Conservation (phyloP, 2,329 filamentous ascomycete species). For the Tolypocladium guangdongense region DNA sequence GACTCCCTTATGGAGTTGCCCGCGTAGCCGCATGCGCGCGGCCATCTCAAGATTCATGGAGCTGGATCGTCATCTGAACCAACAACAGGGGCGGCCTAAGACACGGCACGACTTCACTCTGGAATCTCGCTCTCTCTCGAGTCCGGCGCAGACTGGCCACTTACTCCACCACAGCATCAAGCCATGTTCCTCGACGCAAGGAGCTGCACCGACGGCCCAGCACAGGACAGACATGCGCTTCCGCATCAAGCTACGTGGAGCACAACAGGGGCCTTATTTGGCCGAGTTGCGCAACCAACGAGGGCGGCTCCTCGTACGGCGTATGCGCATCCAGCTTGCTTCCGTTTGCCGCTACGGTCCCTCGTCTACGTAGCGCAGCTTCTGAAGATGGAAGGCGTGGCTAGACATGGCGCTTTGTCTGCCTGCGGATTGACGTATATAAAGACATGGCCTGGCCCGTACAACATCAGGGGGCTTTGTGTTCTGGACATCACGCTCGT, state of each 20-base stretch:
- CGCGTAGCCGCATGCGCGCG: no score
- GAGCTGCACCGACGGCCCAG: neutral
- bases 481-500: neutral
- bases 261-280: neutral
- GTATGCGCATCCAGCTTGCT: neutral
- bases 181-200: neutral
- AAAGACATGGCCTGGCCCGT: neutral
- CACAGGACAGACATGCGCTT: no score
- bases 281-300: neutral
- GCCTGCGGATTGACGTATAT: neutral
- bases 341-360: neutral
- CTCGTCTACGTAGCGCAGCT: neutral
- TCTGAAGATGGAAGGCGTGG: neutral
- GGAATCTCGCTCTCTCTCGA: neutral
- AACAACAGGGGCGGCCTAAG: neutral
- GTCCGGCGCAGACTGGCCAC: neutral
- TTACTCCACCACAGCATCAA: no score
- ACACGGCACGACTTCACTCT: neutral
- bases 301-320: neutral
- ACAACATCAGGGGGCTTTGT: neutral
- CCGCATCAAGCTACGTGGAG: neutral
- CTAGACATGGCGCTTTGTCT: neutral
- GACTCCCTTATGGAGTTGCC: no score
- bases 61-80: neutral
- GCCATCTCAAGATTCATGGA: no score